phyloP scores from a whole-genome alignment of 768 basidiomycete genomes.

The Cystobasidium ongulense region DNA sequence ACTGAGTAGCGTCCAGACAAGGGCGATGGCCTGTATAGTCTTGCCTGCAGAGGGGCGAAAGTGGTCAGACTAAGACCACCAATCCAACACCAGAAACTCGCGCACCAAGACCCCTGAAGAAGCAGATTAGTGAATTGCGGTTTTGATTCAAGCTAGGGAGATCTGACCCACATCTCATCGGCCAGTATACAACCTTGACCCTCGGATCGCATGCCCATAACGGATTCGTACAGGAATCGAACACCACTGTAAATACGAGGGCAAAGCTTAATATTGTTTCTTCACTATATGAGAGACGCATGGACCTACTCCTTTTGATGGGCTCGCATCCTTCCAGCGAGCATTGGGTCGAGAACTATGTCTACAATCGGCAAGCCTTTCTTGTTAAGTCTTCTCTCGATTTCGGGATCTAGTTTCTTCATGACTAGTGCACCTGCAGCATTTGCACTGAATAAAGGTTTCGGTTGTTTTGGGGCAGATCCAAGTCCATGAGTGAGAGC shows the following conservation, averaged over 20 bases:
- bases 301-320: slow-evolving; percentile 75
- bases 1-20: slow-evolving; percentile 90
- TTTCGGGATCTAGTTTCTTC: slow-evolving; percentile 63
- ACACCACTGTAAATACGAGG: slow-evolving; percentile 51
- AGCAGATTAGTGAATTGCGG: background rate
- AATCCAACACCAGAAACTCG: too few relatives aligned
- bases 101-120: slow-evolving; percentile 56
- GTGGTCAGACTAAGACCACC: background rate
- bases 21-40: slow-evolving; percentile 65
- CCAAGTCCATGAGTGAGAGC: slow-evolving; percentile 30
- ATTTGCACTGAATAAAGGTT: slow-evolving; percentile 58
- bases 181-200: slow-evolving; percentile 88
- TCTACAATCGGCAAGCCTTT: slow-evolving; percentile 59
- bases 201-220: slow-evolving; percentile 87
- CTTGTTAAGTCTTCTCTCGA: slow-evolving; percentile 60
- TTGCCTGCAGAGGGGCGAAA: slow-evolving; percentile 55
- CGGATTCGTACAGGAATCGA: slow-evolving; percentile 81
- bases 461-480: background rate
- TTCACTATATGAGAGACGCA: background rate
- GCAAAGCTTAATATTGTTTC: background rate
- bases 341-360: slow-evolving; percentile 83
- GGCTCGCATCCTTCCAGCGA: slow-evolving; percentile 65
- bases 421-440: slow-evolving; percentile 74
- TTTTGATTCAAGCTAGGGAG: background rate
- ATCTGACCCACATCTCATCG: slow-evolving; percentile 69